phyloP scores from a whole-genome alignment of 805 yeast genomes.

The Yarrowia divulgata region DNA sequence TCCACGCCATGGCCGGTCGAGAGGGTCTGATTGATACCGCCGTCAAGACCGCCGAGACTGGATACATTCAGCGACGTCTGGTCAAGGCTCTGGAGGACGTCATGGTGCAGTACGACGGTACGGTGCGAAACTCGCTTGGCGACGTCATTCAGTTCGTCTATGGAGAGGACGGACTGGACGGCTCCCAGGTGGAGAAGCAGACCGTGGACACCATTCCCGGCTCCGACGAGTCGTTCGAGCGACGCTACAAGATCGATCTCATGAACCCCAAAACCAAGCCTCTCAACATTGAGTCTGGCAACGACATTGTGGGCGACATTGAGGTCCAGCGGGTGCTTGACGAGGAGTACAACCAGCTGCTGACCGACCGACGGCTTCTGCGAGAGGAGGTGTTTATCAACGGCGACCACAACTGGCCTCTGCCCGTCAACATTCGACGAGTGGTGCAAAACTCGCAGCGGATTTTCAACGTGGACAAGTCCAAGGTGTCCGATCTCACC shows the following conservation, averaged over 20 bases:
- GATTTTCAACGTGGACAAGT: slow-evolving; percentile 90
- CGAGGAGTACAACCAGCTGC: slow-evolving; percentile 80
- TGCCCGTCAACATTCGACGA: slow-evolving; percentile 97
- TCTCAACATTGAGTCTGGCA: slow-evolving; percentile 82
- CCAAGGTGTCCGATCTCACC: slow-evolving; percentile 87
- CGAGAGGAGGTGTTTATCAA: slow-evolving; percentile 83
- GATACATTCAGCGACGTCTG: slow-evolving; percentile 97
- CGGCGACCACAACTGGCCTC: slow-evolving; percentile 97
- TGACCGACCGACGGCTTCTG: slow-evolving; percentile 76
- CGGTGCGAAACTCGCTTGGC: slow-evolving; percentile 96
- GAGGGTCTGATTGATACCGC: slow-evolving; percentile 99
- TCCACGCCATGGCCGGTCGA: slow-evolving; percentile 99
- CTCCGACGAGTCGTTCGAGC: slow-evolving; percentile 80
- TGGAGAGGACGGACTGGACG: slow-evolving; percentile 99
- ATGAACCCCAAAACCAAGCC: slow-evolving; percentile 69
- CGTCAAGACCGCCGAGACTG: slow-evolving; percentile 98
- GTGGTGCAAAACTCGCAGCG: slow-evolving; percentile 96
- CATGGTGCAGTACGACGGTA: slow-evolving; percentile 98
- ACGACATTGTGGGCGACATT: slow-evolving; percentile 88
- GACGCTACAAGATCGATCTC: slow-evolving; percentile 84
- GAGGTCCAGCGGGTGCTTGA: slow-evolving; percentile 82
- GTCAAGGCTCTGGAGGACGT: slow-evolving; percentile 96
- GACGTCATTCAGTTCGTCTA: slow-evolving; percentile 94
- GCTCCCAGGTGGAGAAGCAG: slow-evolving; percentile 96
- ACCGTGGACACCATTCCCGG: slow-evolving; percentile 95